Evolutionary conservation across 2,329 filamentous ascomycete genomes (phyloP).

Genomic region (Aureobasidium pullulans): DNA sequence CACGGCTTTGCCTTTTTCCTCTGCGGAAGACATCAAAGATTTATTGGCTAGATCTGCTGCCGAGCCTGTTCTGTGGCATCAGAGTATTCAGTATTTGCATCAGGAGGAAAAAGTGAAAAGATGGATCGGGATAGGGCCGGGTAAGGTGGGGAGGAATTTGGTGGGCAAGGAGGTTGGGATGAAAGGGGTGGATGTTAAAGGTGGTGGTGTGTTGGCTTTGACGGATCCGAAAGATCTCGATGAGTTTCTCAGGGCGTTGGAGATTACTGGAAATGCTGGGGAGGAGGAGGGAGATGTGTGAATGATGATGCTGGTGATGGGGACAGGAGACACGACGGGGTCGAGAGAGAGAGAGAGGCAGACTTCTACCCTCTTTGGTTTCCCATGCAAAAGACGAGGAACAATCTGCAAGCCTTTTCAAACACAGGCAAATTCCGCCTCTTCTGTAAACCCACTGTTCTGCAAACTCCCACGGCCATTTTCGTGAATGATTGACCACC

Average conservation of each 20-base stretch:
- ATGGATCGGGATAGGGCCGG: constrained; percentile 89
- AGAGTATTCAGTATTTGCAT: constrained; percentile 83
- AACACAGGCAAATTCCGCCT: too few relatives aligned
- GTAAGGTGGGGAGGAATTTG: constrained; percentile 86
- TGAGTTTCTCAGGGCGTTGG: constrained; percentile 37
- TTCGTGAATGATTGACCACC: too few relatives aligned
- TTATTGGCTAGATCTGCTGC: constrained; percentile 72
- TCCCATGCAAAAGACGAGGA: too few relatives aligned
- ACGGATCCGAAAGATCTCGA: constrained; percentile 60
- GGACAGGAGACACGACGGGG: too few relatives aligned
- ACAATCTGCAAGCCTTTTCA: too few relatives aligned
- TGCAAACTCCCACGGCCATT: too few relatives aligned
- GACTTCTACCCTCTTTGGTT: too few relatives aligned
- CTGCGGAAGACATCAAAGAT: constrained; percentile 67
- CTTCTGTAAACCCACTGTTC: too few relatives aligned
- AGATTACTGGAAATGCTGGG: constrained; percentile 36
- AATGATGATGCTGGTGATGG: too few relatives aligned
- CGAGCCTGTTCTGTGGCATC: constrained; percentile 94
- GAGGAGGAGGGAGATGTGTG: constrained; percentile 24
- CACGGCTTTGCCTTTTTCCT: constrained; percentile 67
- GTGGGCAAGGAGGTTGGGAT: constrained; percentile 94
- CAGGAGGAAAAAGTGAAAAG: constrained; percentile 71
- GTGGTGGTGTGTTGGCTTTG: constrained; percentile 88
- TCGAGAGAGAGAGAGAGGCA: too few relatives aligned
- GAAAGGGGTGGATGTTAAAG: constrained; percentile 66